Conservation (phyloP, 768 basidiomycete genomes). For the Serendipita sp. region DNA sequence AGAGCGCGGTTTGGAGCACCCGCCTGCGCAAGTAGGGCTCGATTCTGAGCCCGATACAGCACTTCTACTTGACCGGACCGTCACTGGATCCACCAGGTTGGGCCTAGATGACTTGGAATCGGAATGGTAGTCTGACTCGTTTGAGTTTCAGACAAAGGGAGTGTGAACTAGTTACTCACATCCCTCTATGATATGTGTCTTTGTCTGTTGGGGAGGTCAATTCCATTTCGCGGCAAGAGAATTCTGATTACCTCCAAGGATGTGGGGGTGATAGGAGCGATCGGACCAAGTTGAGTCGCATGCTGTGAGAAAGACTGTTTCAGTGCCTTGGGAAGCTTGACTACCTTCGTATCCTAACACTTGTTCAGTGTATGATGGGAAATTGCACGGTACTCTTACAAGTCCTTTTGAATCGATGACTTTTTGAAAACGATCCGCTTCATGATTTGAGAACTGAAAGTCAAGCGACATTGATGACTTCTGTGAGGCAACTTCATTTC, state of each 20-base stretch:
- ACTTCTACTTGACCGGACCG: background rate
- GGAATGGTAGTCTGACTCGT: background rate
- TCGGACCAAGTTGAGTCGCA: background rate
- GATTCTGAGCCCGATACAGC: background rate
- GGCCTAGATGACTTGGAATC: background rate
- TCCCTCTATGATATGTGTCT: background rate
- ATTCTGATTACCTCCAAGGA: background rate
- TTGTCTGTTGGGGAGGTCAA: background rate
- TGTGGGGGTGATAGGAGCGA: background rate
- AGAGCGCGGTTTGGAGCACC: background rate
- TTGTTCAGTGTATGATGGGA: too few species aligned
- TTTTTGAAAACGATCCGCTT: background rate
- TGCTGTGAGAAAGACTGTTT: background rate
- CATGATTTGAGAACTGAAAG: background rate
- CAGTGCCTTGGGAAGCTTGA: background rate
- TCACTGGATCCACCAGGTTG: background rate
- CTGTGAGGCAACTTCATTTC: too few species aligned
- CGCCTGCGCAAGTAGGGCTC: background rate
- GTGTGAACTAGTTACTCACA: background rate
- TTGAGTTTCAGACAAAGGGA: background rate
- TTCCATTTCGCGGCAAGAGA: background rate
- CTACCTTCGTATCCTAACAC: background rate
- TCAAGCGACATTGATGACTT: background rate
- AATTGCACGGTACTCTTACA: background rate
- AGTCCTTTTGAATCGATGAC: background rate